Evolutionary conservation across 176 grass and related monocot species (phyloP).

Genomic region (Avena eriantha): DNA sequence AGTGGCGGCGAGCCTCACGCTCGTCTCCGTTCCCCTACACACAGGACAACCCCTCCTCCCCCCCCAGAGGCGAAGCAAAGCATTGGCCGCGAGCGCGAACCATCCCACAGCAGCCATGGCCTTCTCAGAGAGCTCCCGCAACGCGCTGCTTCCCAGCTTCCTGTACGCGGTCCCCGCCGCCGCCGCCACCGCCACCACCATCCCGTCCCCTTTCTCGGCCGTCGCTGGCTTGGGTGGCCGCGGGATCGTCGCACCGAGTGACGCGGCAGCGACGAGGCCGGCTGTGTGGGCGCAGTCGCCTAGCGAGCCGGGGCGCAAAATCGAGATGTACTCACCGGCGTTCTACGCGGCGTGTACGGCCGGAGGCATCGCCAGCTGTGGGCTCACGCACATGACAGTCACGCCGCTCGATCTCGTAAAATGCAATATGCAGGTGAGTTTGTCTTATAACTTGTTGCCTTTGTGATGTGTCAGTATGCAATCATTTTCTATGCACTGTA

Average conservation of each 20-base stretch:
- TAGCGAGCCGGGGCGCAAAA: constrained; percentile 45
- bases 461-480: neutral
- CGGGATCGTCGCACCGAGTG: neutral
- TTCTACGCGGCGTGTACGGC: constrained; percentile 90
- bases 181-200: neutral
- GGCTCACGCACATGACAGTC: constrained; percentile 86
- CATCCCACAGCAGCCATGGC: constrained; percentile 39
- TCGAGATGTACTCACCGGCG: constrained; percentile 71
- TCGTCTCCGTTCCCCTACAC: constrained; percentile 28
- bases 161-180: constrained; percentile 45
- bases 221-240: neutral
- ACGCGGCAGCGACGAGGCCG: neutral
- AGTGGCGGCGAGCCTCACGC: constrained; percentile 50
- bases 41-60: constrained; percentile 10
- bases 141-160: constrained; percentile 57
- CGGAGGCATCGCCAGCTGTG: constrained; percentile 79
- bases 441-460: neutral
- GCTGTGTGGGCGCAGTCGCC: constrained; percentile 47
- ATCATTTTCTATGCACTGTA: neutral
- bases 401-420: constrained; percentile 94
- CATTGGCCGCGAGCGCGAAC: neutral
- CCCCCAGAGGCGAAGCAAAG: neutral
- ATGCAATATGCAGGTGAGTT: constrained; percentile 91
- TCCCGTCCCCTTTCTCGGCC: neutral
- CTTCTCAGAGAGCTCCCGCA: constrained; percentile 51